Evolutionary conservation across 2,329 filamentous ascomycete genomes (phyloP).

Genomic region (Orbilia brochopaga): DNA sequence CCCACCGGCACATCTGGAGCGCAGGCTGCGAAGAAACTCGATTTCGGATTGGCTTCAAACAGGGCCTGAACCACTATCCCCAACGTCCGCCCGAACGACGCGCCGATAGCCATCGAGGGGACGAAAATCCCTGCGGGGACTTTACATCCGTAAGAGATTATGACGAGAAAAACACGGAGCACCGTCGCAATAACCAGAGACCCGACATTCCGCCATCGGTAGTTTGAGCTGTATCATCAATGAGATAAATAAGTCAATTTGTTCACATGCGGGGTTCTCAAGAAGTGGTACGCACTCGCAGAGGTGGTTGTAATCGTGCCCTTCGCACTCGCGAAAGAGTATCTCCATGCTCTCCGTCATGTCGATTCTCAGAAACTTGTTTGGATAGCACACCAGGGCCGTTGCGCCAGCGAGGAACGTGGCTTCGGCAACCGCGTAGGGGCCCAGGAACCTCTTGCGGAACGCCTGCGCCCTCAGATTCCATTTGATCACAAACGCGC

Average conservation of each 20-base stretch:
- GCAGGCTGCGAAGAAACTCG: conserved; percentile 85
- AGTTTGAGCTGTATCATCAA: conserved; percentile 60
- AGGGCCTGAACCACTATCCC: conserved; percentile 91
- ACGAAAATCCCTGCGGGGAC: conserved; percentile 98
- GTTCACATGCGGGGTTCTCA: conserved; percentile 56
- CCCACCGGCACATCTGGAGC: conserved; percentile 76
- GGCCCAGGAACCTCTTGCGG: conserved; percentile 84
- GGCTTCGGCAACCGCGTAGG: conserved; percentile 85
- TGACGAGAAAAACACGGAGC: conserved; percentile 81
- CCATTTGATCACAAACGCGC: conserved; percentile 97
- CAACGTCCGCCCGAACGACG: conserved; percentile 90
- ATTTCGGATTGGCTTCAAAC: conserved; percentile 80
- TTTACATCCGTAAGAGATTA: conserved; percentile 96
- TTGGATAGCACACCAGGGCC: conserved; percentile 93
- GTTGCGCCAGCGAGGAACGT: conserved; percentile 82
- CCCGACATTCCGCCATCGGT: conserved; percentile 77
- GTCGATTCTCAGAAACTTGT: conserved; percentile 91
- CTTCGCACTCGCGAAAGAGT: conserved; percentile 90
- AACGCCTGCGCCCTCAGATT: conserved; percentile 90
- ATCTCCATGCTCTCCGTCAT: conserved; percentile 99
- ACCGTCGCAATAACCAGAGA: conserved; percentile 80
- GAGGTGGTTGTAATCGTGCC: conserved; percentile 82
- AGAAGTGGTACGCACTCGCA: conserved; percentile 69
- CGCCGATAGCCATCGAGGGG: conserved; percentile 95
- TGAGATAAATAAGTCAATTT: background rate